Percentiles rank a stretch among this genome's conserved stretches.
phyloP scores from a whole-genome alignment of 192 early-diverging fungal species.

The Backusella liffmaniae region DNA sequence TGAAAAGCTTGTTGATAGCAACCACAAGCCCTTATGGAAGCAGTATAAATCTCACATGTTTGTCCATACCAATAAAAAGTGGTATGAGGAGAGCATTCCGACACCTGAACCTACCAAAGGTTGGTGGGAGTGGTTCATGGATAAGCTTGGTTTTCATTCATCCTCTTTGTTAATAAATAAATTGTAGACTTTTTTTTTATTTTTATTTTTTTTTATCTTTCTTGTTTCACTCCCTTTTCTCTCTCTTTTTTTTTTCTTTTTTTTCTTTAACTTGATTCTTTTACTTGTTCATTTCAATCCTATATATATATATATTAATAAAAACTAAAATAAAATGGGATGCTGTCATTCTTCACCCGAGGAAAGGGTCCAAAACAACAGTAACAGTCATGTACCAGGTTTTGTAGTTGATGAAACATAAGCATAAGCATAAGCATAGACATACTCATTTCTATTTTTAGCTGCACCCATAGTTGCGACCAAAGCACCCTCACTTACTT shows the following conservation, averaged over 20 bases:
- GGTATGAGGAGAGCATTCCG: background rate
- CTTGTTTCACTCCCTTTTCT: background rate
- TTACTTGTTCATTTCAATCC: too few species aligned
- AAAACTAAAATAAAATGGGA: slow-evolving; percentile 4
- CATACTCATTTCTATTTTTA: background rate
- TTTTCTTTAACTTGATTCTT: background rate
- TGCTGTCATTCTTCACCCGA: slow-evolving; percentile 16
- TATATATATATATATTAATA: too few species aligned
- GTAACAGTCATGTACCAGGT: background rate
- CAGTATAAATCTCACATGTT: slow-evolving; percentile 26
- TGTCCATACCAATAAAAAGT: slow-evolving; percentile 4
- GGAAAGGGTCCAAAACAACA: background rate
- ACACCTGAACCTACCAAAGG: background rate
- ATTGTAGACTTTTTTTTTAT: background rate
- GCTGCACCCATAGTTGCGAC: background rate
- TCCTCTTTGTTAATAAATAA: background rate
- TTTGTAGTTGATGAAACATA: too few species aligned
- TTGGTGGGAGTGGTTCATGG: background rate
- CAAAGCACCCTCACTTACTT: background rate
- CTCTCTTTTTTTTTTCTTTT: background rate
- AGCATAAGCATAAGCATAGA: background rate
- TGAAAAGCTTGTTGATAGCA: slow-evolving; percentile 20
- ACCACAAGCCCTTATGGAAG: slow-evolving; percentile 19
- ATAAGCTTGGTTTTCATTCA: background rate
- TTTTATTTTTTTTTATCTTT: background rate